Conservation (phyloP, 73 alveolate genomes). For the Paramecium bursaria region DNA sequence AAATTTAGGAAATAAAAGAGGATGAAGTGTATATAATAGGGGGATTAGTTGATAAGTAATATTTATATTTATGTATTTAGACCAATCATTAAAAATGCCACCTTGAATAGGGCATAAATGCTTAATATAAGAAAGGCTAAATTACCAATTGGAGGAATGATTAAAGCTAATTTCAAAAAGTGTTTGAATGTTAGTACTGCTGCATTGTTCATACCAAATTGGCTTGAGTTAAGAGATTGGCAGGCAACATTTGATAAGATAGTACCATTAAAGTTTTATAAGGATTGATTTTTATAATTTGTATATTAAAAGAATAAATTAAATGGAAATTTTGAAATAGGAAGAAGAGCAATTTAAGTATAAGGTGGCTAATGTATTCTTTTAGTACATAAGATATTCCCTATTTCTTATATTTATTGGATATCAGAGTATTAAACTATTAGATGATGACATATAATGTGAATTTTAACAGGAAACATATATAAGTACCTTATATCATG, state of each 20-base stretch:
- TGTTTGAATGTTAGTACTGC: constrained; percentile 62
- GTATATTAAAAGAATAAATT: too few relatives aligned
- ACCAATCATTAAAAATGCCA: constrained; percentile 42
- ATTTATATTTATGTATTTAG: not conserved
- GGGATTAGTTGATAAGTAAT: constrained; percentile 57
- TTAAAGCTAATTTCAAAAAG: constrained; percentile 29
- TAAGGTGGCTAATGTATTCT: constrained; percentile 51
- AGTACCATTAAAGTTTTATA: constrained; percentile 39
- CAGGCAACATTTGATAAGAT: constrained; percentile 12
- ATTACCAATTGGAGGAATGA: constrained; percentile 25
- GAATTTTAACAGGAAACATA: constrained; percentile 11
- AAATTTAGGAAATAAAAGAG: constrained; percentile 29
- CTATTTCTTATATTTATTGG: constrained; percentile 33
- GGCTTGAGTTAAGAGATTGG: constrained; percentile 46
- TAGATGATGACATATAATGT: not conserved
- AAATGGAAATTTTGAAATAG: constrained; percentile 24
- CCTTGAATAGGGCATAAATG: constrained; percentile 1
- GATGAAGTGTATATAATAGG: constrained; percentile 59
- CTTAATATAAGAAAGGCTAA: constrained; percentile 17
- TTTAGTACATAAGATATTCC: constrained; percentile 28
- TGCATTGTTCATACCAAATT: constrained; percentile 25
- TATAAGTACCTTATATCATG: constrained; percentile 28
- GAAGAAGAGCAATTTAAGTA: constrained; percentile 47
- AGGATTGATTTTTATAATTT: too few relatives aligned
- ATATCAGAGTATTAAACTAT: constrained; percentile 24